Percentiles rank a stretch among this genome's conserved stretches.
phyloP scores from a whole-genome alignment of 805 yeast species.

The Sugiyamaella smithiae region DNA sequence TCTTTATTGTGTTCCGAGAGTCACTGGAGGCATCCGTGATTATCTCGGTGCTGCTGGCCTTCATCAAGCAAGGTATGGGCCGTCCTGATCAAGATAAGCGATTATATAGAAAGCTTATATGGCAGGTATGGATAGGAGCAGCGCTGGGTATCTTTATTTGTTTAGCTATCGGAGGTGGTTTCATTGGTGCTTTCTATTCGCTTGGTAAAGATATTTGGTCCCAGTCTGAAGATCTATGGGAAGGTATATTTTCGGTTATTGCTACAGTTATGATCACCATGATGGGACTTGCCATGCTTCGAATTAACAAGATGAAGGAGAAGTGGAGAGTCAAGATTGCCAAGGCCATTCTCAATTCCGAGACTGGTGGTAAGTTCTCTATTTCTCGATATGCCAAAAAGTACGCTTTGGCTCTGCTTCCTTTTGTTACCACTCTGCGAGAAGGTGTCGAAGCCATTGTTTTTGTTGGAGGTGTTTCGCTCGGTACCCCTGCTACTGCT shows the following conservation, averaged over 20 bases:
- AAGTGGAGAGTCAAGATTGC: conserved; percentile 98
- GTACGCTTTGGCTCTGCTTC: conserved; percentile 85
- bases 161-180: conserved; percentile 83
- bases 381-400: conserved; percentile 50
- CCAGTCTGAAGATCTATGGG: conserved; percentile 90
- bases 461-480: conserved; percentile 94
- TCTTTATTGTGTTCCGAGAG: conserved; percentile 92
- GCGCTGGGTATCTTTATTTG: conserved; percentile 70
- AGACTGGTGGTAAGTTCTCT: conserved; percentile 24
- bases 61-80: conserved; percentile 85
- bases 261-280: conserved; percentile 85
- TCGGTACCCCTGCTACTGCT: conserved; percentile 59
- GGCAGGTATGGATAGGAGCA: conserved; percentile 88
- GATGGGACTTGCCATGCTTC: conserved; percentile 96
- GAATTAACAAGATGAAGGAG: conserved; percentile 93
- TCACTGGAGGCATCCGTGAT: conserved; percentile 88
- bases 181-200: conserved; percentile 89
- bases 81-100: conserved; percentile 33
- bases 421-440: conserved; percentile 87
- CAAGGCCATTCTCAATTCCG: conserved; percentile 60
- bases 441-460: conserved; percentile 97
- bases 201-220: conserved; percentile 83
- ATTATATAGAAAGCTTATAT: conserved; percentile 59
- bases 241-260: conserved; percentile 87
- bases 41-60: conserved; percentile 87